These are phyloP conservation scores for Fomitopsis pinicola DNA, from an alignment of 1,284 basidiomycete genomes.

Conservation along the genomic window DNA sequence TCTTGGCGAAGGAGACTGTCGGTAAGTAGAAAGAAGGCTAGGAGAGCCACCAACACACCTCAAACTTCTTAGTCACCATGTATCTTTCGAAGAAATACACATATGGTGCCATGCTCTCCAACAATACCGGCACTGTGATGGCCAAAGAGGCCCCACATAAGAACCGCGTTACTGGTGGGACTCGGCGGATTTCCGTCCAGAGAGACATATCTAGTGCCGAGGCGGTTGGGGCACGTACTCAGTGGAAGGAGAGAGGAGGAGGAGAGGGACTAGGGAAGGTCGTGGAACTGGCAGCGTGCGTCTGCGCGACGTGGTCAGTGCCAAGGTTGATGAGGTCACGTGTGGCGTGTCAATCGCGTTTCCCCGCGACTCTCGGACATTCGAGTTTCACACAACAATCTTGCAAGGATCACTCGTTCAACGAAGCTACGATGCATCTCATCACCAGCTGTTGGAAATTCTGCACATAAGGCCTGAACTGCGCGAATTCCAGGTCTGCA, in stretches of 20 bases:
- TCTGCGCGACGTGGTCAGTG: no score
- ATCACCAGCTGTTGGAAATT: no score
- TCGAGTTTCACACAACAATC: no score
- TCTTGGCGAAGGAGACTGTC: conserved; percentile 30
- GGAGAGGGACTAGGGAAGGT: no score
- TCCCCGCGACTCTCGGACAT: no score
- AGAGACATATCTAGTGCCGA: conserved; percentile 21
- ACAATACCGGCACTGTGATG: conserved; percentile 58
- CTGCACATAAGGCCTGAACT: no score
- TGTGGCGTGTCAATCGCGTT: no score
- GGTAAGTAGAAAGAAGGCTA: not conserved
- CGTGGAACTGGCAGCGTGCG: no score
- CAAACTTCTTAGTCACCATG: conserved; percentile 40
- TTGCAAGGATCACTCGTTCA: no score
- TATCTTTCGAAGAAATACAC: conserved; percentile 53
- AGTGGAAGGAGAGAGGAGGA: not conserved
- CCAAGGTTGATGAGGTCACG: no score
- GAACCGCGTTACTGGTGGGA: conserved; percentile 82
- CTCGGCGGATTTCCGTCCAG: conserved; percentile 65
- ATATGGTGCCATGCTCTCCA: conserved; percentile 54
- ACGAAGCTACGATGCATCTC: no score
- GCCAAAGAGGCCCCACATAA: conserved; percentile 58
- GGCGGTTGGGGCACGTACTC: not conserved
- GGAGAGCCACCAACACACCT: conserved; percentile 40
- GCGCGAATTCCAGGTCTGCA: no score